Conservation (phyloP, 306 rosid species). For the Mimosa pudica region DNA sequence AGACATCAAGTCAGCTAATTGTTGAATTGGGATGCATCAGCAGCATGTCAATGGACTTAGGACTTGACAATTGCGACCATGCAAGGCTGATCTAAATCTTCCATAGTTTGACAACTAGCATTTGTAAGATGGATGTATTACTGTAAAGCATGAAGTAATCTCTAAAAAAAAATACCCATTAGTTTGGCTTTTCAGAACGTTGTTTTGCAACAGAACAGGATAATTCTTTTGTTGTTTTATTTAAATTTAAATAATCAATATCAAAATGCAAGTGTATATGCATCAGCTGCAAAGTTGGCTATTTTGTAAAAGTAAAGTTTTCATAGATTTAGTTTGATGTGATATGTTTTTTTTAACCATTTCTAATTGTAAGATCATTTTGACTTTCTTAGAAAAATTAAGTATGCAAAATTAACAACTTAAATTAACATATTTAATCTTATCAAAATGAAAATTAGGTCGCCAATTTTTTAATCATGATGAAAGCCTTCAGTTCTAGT, state of each 20-base stretch:
- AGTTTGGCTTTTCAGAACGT: slow-evolving; percentile 20
- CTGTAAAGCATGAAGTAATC: too few relatives aligned
- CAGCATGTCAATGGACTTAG: slow-evolving; percentile 34
- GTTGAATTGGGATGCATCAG: slow-evolving; percentile 37
- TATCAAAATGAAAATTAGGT: too few relatives aligned
- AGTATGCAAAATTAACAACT: too few relatives aligned
- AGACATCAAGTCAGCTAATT: slow-evolving; percentile 23
- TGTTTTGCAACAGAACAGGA: slow-evolving; percentile 19
- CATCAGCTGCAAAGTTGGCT: background rate
- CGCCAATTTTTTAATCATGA: background rate
- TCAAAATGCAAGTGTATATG: background rate
- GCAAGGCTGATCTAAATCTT: slow-evolving; percentile 21
- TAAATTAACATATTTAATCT: too few relatives aligned
- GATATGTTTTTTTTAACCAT: background rate
- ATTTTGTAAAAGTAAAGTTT: background rate
- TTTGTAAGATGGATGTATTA: background rate
- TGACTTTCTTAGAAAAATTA: too few relatives aligned
- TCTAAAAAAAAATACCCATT: background rate
- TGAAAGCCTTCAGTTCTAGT: slow-evolving; percentile 2
- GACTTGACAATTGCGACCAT: slow-evolving; percentile 24
- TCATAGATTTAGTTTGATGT: background rate
- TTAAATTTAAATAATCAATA: slow-evolving; percentile 4
- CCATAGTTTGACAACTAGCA: slow-evolving; percentile 38
- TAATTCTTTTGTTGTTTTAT: background rate
- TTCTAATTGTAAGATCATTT: background rate